Evolutionary conservation across 306 rosid genomes (phyloP).

Genomic region (Fragaria ananassa): DNA sequence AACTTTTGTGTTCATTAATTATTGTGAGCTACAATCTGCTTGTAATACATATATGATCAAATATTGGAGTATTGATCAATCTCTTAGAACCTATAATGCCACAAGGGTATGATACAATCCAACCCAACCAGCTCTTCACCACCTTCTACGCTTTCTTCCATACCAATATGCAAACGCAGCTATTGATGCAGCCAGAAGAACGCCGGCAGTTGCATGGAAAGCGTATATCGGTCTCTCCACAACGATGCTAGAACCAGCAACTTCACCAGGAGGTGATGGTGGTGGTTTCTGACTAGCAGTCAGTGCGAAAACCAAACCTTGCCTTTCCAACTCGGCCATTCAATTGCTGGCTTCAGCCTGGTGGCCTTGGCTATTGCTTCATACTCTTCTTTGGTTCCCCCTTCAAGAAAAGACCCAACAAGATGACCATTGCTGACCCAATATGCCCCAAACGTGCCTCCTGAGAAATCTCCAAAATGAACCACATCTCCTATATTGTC

Average conservation of each 20-base stretch:
- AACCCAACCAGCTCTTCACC: constrained; percentile 48
- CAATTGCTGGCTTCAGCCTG: constrained; percentile 62
- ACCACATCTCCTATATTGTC: constrained; percentile 78
- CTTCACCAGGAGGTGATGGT: constrained; percentile 27
- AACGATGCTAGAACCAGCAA: constrained; percentile 35
- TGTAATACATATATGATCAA: neutral
- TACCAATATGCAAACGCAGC: constrained; percentile 84
- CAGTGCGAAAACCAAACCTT: constrained; percentile 71
- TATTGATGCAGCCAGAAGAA: constrained; percentile 72
- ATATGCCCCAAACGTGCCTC: constrained; percentile 79
- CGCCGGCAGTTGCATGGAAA: constrained; percentile 88
- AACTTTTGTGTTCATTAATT: constrained; percentile 1
- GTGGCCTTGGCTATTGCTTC: constrained; percentile 72
- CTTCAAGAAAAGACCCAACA: constrained; percentile 78
- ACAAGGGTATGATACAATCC: constrained; percentile 22
- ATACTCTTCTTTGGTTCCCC: constrained; percentile 74
- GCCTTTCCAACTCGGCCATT: constrained; percentile 75
- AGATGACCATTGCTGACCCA: constrained; percentile 82
- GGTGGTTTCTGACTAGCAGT: constrained; percentile 48
- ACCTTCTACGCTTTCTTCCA: constrained; percentile 80
- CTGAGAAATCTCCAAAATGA: constrained; percentile 78
- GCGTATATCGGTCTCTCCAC: constrained; percentile 62
- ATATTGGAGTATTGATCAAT: constrained; percentile 21
- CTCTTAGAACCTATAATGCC: constrained; percentile 34
- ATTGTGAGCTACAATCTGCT: constrained; percentile 10